Percentiles rank a stretch among this genome's conserved stretches.
Evolutionary conservation across 31 red algal species (phyloP).

Genomic region (Bonnemaisonia californica): DNA sequence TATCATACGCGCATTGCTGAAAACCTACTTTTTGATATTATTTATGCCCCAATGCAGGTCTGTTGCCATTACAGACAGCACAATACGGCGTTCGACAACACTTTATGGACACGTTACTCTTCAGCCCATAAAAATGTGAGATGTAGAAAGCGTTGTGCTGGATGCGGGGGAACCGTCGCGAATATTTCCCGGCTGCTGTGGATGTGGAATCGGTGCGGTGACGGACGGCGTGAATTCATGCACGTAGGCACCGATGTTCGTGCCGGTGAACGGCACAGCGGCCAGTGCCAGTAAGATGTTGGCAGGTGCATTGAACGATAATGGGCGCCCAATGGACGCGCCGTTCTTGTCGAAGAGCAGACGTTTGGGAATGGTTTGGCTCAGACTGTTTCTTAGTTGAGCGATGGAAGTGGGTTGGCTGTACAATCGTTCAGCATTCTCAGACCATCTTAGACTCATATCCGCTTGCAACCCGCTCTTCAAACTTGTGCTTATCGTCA

Average conservation of each 20-base stretch:
- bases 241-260: constrained; percentile 48
- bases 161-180: constrained; percentile 95
- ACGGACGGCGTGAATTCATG: constrained; percentile 24
- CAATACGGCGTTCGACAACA: constrained; percentile 44
- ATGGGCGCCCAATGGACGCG: constrained; percentile 77
- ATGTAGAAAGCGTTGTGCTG: constrained; percentile 63
- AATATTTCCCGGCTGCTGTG: constrained; percentile 95
- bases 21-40: too few relatives aligned
- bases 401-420: constrained; percentile 91
- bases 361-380: constrained; percentile 99
- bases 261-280: constrained; percentile 90
- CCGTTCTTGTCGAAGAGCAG: constrained; percentile 77
- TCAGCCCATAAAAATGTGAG: not conserved
- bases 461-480: too few relatives aligned
- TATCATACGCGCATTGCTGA: too few relatives aligned
- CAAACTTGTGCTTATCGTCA: too few relatives aligned
- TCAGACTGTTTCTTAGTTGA: constrained; percentile 89
- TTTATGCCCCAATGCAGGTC: too few relatives aligned
- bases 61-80: too few relatives aligned
- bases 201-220: constrained; percentile 80
- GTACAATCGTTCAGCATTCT: constrained; percentile 87
- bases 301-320: constrained; percentile 92
- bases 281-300: constrained; percentile 98
- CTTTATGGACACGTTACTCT: constrained; percentile 45
- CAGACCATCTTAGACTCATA: too few relatives aligned